Conservation (phyloP, 148 eudicot species). For the Vaccinium macrocarpon region DNA sequence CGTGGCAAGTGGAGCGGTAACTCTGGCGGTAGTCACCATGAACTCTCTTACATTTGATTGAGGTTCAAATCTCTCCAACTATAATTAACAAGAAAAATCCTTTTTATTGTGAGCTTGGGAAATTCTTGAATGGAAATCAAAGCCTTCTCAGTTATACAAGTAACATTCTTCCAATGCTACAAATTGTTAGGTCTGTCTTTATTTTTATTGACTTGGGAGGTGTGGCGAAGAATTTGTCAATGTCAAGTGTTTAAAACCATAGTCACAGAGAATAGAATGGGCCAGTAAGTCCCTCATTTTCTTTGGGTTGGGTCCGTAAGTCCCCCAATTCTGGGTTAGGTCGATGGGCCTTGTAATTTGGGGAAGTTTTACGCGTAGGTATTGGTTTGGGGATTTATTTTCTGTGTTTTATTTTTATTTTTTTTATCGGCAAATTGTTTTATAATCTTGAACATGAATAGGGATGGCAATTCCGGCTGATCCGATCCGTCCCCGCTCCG, state of each 20-base stretch:
- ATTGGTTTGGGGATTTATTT: too few relatives aligned
- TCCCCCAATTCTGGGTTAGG: background rate
- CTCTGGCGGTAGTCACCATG: too few relatives aligned
- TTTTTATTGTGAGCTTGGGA: background rate
- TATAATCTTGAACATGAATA: too few relatives aligned
- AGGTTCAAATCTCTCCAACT: too few relatives aligned
- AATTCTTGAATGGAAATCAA: background rate
- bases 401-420: too few relatives aligned
- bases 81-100: background rate
- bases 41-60: too few relatives aligned
- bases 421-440: too few relatives aligned
- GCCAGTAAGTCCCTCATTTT: background rate
- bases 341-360: background rate
- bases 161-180: background rate
- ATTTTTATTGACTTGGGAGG: background rate
- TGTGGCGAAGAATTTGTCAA: background rate
- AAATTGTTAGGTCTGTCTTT: background rate
- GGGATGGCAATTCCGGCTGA: too few relatives aligned
- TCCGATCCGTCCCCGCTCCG: too few relatives aligned
- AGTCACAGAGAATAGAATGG: background rate
- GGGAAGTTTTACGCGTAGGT: too few relatives aligned
- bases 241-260: too few relatives aligned
- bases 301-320: background rate
- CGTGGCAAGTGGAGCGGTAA: background rate
- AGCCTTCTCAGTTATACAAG: background rate